These are phyloP conservation scores for Hortaea sp. DNA, from an alignment of 2,329 filamentous ascomycete genomes.

Conservation along the genomic window DNA sequence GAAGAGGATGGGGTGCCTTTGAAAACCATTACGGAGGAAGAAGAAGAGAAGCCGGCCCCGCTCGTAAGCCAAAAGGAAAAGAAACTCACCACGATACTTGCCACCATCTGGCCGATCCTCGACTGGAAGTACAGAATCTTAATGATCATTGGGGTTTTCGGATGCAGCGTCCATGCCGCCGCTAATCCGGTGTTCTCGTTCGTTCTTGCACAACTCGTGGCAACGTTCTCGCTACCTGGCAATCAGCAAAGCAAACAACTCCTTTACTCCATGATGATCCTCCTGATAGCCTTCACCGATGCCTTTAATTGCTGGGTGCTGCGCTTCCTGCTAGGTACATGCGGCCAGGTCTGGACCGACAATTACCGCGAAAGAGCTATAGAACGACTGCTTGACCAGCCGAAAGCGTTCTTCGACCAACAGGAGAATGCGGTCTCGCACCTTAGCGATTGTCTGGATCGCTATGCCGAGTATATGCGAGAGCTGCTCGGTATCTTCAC, in stretches of 20 bases:
- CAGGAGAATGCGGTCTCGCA: slow-evolving; percentile 53
- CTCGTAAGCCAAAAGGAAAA: neutral
- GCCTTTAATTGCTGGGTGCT: slow-evolving; percentile 54
- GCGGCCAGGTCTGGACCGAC: slow-evolving; percentile 69
- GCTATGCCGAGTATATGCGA: slow-evolving; percentile 78
- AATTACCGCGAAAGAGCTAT: slow-evolving; percentile 58
- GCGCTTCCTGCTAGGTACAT: slow-evolving; percentile 61
- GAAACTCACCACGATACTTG: slow-evolving; percentile 6
- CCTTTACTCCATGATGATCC: slow-evolving; percentile 60
- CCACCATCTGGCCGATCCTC: slow-evolving; percentile 61
- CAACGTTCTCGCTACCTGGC: slow-evolving; percentile 52
- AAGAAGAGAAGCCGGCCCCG: neutral
- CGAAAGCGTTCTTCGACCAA: slow-evolving; percentile 66
- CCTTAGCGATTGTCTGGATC: slow-evolving; percentile 64
- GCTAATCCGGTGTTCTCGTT: slow-evolving; percentile 67
- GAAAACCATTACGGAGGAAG: neutral
- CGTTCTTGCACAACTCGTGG: slow-evolving; percentile 61
- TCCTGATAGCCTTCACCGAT: slow-evolving; percentile 58
- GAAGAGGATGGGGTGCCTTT: neutral
- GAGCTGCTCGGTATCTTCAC: slow-evolving; percentile 71
- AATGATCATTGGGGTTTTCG: slow-evolving; percentile 51
- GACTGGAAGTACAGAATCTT: slow-evolving; percentile 40
- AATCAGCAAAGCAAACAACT: slow-evolving; percentile 43
- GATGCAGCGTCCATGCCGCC: slow-evolving; percentile 54
- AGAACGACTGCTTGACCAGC: slow-evolving; percentile 61